phyloP scores from a whole-genome alignment of 2,329 filamentous ascomycete species.

The Paecilomyces niveus region DNA sequence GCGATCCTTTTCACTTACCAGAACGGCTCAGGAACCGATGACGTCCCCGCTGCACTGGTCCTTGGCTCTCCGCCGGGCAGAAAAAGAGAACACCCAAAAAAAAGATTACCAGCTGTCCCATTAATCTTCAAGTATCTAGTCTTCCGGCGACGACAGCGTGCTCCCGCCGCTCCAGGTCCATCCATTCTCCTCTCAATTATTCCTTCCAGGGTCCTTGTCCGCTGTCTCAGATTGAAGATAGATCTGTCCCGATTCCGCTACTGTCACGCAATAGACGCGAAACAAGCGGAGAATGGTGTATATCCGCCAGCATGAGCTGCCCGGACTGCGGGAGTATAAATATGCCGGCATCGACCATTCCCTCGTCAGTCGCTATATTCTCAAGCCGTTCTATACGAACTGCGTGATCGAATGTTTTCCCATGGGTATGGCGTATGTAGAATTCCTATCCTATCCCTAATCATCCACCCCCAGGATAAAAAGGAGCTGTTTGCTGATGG shows the following conservation, averaged over 20 bases:
- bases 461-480: background rate
- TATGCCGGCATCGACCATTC: constrained; percentile 91
- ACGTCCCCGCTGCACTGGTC: background rate
- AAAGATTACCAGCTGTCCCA: background rate
- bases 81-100: background rate
- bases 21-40: background rate
- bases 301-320: constrained; percentile 83
- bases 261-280: background rate
- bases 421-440: constrained; percentile 77
- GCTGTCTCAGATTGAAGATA: background rate
- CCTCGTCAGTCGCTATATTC: constrained; percentile 79
- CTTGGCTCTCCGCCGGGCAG: background rate
- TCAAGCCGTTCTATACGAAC: constrained; percentile 97
- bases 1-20: background rate
- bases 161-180: background rate
- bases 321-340: constrained; percentile 87
- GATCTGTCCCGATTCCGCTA: background rate
- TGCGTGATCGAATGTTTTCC: constrained; percentile 92
- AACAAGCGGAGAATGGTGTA: constrained; percentile 65
- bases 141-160: background rate
- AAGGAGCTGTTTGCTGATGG: background rate
- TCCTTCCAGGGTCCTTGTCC: background rate
- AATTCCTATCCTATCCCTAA: background rate
- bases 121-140: background rate
- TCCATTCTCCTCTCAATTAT: background rate